Percentiles rank a stretch among this genome's conserved stretches.
phyloP scores from a whole-genome alignment of 176 grass and related monocot genomes.

The Dactylis glomerata region DNA sequence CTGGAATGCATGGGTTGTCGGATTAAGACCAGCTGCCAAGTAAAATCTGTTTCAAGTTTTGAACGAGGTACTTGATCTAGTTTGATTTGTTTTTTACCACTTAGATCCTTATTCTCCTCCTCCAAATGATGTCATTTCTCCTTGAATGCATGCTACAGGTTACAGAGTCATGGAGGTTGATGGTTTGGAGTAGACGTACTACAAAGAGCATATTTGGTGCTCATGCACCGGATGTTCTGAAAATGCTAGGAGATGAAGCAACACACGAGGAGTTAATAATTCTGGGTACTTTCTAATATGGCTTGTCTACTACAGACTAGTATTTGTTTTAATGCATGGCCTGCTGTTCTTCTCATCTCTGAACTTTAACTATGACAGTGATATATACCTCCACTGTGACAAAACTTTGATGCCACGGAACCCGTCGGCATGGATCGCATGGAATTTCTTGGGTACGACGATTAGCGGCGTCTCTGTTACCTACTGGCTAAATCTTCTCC shows the following conservation, averaged over 20 bases:
- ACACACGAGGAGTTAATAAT: conserved; percentile 71
- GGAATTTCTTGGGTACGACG: conserved; percentile 83
- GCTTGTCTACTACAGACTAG: background rate
- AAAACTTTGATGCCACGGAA: conserved; percentile 76
- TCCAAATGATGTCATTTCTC: background rate
- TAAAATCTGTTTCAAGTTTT: conserved; percentile 49
- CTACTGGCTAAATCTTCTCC: conserved; percentile 90
- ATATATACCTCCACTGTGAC: conserved; percentile 84
- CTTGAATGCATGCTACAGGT: conserved; percentile 25
- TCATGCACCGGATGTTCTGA: conserved; percentile 82
- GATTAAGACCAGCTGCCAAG: conserved; percentile 67
- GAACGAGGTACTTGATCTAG: conserved; percentile 36
- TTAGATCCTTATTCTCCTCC: background rate
- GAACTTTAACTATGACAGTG: conserved; percentile 35
- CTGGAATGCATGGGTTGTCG: conserved; percentile 62
- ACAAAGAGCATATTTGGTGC: conserved; percentile 63
- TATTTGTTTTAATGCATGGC: background rate
- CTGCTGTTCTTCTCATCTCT: background rate
- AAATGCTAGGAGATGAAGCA: conserved; percentile 60
- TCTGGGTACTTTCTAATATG: conserved; percentile 80
- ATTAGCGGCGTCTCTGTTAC: conserved; percentile 64
- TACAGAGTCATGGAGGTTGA: conserved; percentile 39
- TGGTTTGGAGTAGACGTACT: conserved; percentile 54
- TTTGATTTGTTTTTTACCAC: background rate
- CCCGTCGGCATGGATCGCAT: conserved; percentile 79